Evolutionary conservation across 2,329 filamentous ascomycete species (phyloP).

Genomic region (Pseudopithomyces chartarum): DNA sequence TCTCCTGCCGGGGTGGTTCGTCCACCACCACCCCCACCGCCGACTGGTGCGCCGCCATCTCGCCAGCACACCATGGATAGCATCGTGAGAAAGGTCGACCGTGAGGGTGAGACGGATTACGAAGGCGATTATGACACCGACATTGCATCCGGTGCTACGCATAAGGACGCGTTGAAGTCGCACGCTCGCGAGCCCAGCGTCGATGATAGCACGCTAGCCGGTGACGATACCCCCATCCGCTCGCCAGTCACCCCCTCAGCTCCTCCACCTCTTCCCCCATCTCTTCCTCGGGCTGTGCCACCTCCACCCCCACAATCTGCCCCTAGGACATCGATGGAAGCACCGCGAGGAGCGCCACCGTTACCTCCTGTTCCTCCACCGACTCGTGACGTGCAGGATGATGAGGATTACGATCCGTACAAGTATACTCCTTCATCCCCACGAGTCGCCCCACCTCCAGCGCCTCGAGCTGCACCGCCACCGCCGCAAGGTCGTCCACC

Average conservation of each 20-base stretch:
- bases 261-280: conserved; percentile 42
- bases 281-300: conserved; percentile 49
- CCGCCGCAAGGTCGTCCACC: conserved; percentile 36
- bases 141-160: conserved; percentile 89
- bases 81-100: conserved; percentile 54
- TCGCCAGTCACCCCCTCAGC: conserved; percentile 42
- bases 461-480: conserved; percentile 34
- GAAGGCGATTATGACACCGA: conserved; percentile 98
- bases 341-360: conserved; percentile 71
- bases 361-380: conserved; percentile 70
- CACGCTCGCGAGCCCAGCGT: conserved; percentile 78
- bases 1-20: conserved; percentile 39
- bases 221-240: conserved; percentile 57
- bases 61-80: conserved; percentile 41
- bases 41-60: conserved; percentile 44
- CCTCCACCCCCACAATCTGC: conserved; percentile 64
- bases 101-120: conserved; percentile 87
- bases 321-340: conserved; percentile 68
- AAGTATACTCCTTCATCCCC: conserved; percentile 53
- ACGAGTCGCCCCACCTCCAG: conserved; percentile 37
- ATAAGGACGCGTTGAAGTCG: conserved; percentile 89
- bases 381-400: conserved; percentile 51
- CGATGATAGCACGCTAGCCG: conserved; percentile 65
- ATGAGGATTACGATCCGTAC: conserved; percentile 74
- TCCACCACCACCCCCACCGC: conserved; percentile 56